Evolutionary conservation across 2,329 filamentous ascomycete species (phyloP), one percentile per base, ranked within the genome.

Genomic region (Rugonectria rugulosa): DNA sequence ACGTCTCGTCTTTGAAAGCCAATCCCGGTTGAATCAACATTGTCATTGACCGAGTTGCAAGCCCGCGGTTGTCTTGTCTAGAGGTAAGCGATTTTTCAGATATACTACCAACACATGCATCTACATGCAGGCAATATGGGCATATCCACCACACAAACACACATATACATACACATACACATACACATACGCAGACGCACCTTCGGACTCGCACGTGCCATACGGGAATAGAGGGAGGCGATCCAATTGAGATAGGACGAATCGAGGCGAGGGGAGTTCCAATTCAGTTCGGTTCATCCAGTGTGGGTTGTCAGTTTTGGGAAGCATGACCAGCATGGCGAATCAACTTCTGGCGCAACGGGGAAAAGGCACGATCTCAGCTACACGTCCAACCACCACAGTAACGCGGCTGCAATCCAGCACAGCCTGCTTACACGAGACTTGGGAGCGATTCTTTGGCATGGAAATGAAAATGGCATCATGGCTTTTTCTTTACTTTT

Each of bases 1-100:
- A 46, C 32, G 46, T 46, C 29, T 23, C 31, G 23, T 26, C 10
- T 26, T 41, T 12, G 44, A 47, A 29, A 32, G n/a, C 11, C 21
- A 45, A 31, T 26, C 12, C 38, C 19, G n/a, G 29, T 23, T 40
- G 41, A 38, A 34, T 34, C 45, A 40, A 11, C 27, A 17, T 46
- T 40, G 15, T 38, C 27, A 36, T 40, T 51, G 48, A 20, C 21
- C 21, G 29, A 50, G 36, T n/a, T 12, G 12, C 38, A 8, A 32
- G 29, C 9, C 34, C n/a, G 32, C 14, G 29, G 42, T 14, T 27
- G 36, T 23, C 52, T 27, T 24, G 21, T 12, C 40, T 21, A 29
- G 51, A 50, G 46, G 53, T 56, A 56, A 56, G 53, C 53, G 46
- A 27, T 41, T 32, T 40, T 26, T 50, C 46, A 46, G 34, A 42